Conservation (phyloP, 1,284 basidiomycete species). For the Termitomyces sp. region DNA sequence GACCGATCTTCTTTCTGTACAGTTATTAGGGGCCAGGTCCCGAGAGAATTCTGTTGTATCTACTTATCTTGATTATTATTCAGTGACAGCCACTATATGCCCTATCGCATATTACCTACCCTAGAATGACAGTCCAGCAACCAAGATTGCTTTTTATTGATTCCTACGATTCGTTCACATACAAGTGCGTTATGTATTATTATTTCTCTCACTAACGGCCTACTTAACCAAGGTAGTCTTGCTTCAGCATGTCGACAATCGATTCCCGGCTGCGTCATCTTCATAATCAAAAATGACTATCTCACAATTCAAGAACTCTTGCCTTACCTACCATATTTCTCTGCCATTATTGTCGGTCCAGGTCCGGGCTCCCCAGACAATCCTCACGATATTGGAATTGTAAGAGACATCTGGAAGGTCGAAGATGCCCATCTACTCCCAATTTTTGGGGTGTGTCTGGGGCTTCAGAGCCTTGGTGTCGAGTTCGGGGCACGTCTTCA, state of each 20-base stretch:
- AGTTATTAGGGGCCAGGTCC: not conserved
- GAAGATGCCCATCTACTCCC: slow-evolving; percentile 53
- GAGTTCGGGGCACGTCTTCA: slow-evolving; percentile 66
- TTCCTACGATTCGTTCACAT: slow-evolving; percentile 82
- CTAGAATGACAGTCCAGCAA: slow-evolving; percentile 30
- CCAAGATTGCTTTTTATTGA: slow-evolving; percentile 66
- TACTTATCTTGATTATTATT: too few relatives aligned
- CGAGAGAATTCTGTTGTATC: too few relatives aligned
- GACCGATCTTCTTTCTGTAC: not conserved
- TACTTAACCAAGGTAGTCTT: slow-evolving; percentile 38
- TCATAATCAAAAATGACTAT: slow-evolving; percentile 71
- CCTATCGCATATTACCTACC: not conserved
- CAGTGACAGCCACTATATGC: not conserved
- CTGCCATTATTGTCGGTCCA: slow-evolving; percentile 70
- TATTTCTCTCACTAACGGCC: not conserved
- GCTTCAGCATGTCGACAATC: slow-evolving; percentile 58
- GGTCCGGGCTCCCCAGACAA: slow-evolving; percentile 77
- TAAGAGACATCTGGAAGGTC: slow-evolving; percentile 64
- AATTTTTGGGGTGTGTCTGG: slow-evolving; percentile 87
- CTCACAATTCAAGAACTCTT: slow-evolving; percentile 46
- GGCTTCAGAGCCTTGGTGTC: slow-evolving; percentile 84
- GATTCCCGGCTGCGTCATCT: slow-evolving; percentile 53
- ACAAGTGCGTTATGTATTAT: slow-evolving; percentile 64
- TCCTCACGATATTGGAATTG: slow-evolving; percentile 58
- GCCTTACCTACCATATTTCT: slow-evolving; percentile 53